Evolutionary conservation across 495 filamentous ascomycete genomes (phyloP).

Genomic region (Hyaloscypha bicolor): DNA sequence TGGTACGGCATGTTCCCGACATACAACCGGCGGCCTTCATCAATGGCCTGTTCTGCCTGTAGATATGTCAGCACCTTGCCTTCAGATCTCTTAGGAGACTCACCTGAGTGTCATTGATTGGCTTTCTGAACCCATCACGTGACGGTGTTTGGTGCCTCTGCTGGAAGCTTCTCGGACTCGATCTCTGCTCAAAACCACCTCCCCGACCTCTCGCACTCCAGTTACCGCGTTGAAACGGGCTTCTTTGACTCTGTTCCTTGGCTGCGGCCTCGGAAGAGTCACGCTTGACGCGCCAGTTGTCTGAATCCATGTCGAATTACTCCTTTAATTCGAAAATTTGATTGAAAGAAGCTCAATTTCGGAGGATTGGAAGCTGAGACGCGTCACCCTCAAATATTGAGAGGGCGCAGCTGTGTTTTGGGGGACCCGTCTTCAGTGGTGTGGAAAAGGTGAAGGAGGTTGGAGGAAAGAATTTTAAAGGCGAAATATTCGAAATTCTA

Average conservation of each 20-base stretch:
- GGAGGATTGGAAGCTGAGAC: neutral
- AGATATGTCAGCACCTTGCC: neutral
- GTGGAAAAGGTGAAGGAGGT: neutral
- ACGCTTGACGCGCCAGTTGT: conserved; percentile 31
- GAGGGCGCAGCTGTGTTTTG: neutral
- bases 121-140: conserved; percentile 16
- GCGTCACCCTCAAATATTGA: neutral
- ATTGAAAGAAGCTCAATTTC: neutral
- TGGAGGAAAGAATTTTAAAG: neutral
- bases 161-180: neutral
- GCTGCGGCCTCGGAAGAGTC: conserved; percentile 4
- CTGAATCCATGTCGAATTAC: conserved; percentile 20
- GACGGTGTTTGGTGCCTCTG: neutral
- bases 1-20: conserved; percentile 70
- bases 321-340: neutral
- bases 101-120: conserved; percentile 7
- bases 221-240: neutral
- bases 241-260: neutral
- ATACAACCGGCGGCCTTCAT: conserved; percentile 59
- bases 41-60: conserved; percentile 41
- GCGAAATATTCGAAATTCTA: neutral
- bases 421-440: neutral
- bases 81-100: conserved; percentile 7
- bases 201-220: neutral
- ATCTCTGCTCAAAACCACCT: conserved; percentile 2